These are phyloP conservation scores for Fusarium mexicanum DNA, from an alignment of 2,329 filamentous ascomycete genomes.

Conservation along the genomic window DNA sequence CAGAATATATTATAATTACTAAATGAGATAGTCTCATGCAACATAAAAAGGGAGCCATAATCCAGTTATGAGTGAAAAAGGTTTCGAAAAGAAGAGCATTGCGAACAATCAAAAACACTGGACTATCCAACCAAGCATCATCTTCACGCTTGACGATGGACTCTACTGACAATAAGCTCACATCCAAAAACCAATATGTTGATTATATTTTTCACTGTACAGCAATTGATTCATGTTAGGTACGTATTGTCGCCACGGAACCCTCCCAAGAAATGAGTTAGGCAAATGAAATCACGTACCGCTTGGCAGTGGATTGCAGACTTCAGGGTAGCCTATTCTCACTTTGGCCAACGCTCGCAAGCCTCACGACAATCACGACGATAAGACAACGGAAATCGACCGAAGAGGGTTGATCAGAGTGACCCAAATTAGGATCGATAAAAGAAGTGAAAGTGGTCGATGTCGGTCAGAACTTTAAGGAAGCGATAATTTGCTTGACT, in stretches of 20 bases:
- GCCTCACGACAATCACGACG: not conserved
- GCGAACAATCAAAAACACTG: no score
- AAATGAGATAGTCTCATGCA: no score
- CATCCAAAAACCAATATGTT: no score
- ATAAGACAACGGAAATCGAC: not conserved
- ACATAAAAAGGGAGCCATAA: no score
- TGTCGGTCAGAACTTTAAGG: not conserved
- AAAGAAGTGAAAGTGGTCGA: not conserved
- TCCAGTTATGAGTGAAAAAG: no score
- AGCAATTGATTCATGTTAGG: rapidly evolving
- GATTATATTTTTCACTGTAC: not conserved
- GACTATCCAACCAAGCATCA: rapidly evolving
- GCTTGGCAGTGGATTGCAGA: no score
- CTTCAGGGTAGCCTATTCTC: not conserved
- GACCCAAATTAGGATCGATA: not conserved
- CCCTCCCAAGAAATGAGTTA: not conserved
- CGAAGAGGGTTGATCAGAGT: not conserved
- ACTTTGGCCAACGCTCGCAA: not conserved
- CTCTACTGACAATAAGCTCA: rapidly evolving
- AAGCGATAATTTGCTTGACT: not conserved
- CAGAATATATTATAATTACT: not conserved
- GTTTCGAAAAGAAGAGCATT: no score
- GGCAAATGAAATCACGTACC: not conserved
- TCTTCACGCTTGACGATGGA: rapidly evolving
- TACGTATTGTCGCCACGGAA: not conserved